These are phyloP conservation scores for Logfia minima DNA, from an alignment of 129 eudicot genomes.

Conservation along the genomic window DNA sequence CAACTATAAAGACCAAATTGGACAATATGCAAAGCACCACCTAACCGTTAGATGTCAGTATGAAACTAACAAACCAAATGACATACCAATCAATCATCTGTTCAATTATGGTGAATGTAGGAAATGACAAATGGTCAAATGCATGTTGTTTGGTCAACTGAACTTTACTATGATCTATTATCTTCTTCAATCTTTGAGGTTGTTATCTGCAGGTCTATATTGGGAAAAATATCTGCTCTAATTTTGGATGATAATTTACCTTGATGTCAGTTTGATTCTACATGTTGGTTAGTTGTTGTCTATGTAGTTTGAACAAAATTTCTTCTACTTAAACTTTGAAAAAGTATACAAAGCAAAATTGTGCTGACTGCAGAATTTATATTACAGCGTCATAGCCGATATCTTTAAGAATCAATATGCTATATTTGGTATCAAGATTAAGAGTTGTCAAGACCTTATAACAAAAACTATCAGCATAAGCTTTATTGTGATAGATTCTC, in stretches of 20 bases:
- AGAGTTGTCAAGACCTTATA: neutral
- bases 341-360: constrained; percentile 11
- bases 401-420: constrained; percentile 1
- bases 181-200: constrained; percentile 1
- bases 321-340: constrained; percentile 11
- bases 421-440: neutral
- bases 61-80: neutral
- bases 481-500: neutral
- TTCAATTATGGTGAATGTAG: neutral
- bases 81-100: constrained; percentile 3
- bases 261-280: constrained; percentile 30
- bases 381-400: constrained; percentile 22
- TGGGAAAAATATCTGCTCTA: constrained; percentile 24
- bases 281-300: constrained; percentile 17
- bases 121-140: constrained; percentile 23
- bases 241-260: constrained; percentile 5
- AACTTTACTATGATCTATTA: constrained; percentile 10
- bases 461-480: constrained; percentile 3
- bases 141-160: constrained; percentile 11
- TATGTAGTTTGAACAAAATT: constrained; percentile 8
- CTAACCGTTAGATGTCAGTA: neutral
- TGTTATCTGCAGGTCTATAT: constrained; percentile 19
- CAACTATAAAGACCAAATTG: too few species aligned
- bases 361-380: constrained; percentile 23
- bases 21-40: too few species aligned